Evolutionary conservation across 371 early-diverging fungal species (phyloP).

Genomic region (Haplosporangium sp.): DNA sequence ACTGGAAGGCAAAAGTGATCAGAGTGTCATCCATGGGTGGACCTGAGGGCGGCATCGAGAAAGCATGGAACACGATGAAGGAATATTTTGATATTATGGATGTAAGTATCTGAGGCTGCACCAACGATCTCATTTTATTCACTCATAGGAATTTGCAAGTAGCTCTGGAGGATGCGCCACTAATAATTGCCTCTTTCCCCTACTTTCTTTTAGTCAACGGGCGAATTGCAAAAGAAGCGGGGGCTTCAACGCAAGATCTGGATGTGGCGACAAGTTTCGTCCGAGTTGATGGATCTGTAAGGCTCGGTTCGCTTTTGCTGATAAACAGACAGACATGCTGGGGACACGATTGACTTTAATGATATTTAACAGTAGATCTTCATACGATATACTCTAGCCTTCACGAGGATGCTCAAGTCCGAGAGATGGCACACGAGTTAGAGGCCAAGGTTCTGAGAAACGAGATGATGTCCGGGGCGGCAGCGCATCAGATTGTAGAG

Average conservation of each 20-base stretch:
- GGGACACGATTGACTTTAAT: background rate
- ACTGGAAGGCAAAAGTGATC: slow-evolving; percentile 62
- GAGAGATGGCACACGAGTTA: slow-evolving; percentile 53
- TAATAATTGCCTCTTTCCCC: background rate
- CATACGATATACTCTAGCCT: slow-evolving; percentile 34
- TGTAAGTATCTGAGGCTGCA: slow-evolving; percentile 22
- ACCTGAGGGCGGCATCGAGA: slow-evolving; percentile 62
- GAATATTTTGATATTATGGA: slow-evolving; percentile 63
- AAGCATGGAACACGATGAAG: slow-evolving; percentile 75
- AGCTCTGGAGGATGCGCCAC: no score
- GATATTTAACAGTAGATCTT: background rate
- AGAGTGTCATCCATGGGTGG: slow-evolving; percentile 71
- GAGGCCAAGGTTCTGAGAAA: slow-evolving; percentile 62
- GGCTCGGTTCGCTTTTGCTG: slow-evolving; percentile 1
- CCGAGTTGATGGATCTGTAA: slow-evolving; percentile 64
- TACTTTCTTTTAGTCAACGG: slow-evolving; percentile 46
- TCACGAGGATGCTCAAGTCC: slow-evolving; percentile 52
- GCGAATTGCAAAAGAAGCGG: slow-evolving; percentile 62
- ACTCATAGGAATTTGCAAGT: no score
- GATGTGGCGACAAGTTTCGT: slow-evolving; percentile 81
- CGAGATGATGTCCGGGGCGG: slow-evolving; percentile 62
- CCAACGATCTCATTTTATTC: background rate
- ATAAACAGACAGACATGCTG: background rate
- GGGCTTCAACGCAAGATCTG: slow-evolving; percentile 71
- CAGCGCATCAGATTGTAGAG: slow-evolving; percentile 64